These are phyloP conservation scores for Fusarium drepaniforme DNA, from an alignment of 2,329 filamentous ascomycete species.

Conservation along the genomic window DNA sequence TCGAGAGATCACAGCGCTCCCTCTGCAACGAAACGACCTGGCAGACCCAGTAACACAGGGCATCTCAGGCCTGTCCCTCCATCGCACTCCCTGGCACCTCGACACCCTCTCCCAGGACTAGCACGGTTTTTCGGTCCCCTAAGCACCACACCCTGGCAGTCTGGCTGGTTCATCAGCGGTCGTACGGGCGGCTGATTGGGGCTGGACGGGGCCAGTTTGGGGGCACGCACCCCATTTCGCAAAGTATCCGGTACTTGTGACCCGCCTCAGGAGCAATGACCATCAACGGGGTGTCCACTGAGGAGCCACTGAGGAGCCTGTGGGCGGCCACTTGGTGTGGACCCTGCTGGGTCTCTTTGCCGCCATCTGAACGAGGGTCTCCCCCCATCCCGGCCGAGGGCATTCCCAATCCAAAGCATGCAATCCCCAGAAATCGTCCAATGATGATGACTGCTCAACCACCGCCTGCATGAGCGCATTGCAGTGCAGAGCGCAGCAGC, in stretches of 20 bases:
- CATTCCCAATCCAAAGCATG: constrained; percentile 12
- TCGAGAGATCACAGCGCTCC: constrained; percentile 21
- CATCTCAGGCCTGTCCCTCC: constrained; percentile 18
- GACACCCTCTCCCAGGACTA: constrained; percentile 34
- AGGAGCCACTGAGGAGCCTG: constrained; percentile 26
- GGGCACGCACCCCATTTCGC: constrained; percentile 25
- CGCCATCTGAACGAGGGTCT: constrained; percentile 37
- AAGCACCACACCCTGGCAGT: constrained; percentile 31
- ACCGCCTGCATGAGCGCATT: constrained; percentile 31
- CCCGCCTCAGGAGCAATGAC: constrained; percentile 31
- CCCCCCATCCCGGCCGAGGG: constrained; percentile 27
- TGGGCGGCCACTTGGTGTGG: constrained; percentile 19
- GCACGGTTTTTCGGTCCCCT: constrained; percentile 28
- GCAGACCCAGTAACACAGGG: constrained; percentile 25
- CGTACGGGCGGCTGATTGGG: constrained; percentile 40
- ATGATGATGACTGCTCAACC: constrained; percentile 38
- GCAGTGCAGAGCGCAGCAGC: constrained; percentile 1
- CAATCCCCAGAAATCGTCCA: constrained; percentile 33
- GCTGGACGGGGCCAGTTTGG: constrained; percentile 23
- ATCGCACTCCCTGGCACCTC: constrained; percentile 28
- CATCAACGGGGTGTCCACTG: constrained; percentile 29
- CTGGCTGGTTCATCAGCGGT: constrained; percentile 44
- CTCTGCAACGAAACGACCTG: constrained; percentile 7
- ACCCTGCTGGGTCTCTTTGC: constrained; percentile 37
- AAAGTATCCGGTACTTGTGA: constrained; percentile 42